These are phyloP conservation scores for Nakazawaea wickerhamii DNA, from an alignment of 805 yeast genomes.

Conservation along the genomic window DNA sequence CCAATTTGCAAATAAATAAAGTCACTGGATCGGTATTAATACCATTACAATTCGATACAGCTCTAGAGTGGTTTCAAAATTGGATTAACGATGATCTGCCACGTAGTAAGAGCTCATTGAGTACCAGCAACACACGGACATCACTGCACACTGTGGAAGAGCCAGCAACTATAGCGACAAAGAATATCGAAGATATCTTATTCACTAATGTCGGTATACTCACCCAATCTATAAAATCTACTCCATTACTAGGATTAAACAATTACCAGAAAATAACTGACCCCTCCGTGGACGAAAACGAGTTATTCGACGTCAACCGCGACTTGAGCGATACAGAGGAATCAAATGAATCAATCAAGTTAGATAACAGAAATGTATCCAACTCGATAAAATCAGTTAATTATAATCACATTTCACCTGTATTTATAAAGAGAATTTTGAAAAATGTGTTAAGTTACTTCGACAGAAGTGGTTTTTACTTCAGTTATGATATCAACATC, in stretches of 20 bases:
- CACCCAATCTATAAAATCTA: constrained; percentile 19
- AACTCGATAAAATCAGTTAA: neutral
- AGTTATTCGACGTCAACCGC: neutral
- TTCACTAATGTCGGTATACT: constrained; percentile 19
- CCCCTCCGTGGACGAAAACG: neutral
- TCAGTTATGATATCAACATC: constrained; percentile 16
- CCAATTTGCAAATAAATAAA: constrained; percentile 10
- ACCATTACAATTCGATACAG: constrained; percentile 15
- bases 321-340: neutral
- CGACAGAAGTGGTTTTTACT: constrained; percentile 20
- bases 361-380: too few relatives aligned
- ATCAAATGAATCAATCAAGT: too few relatives aligned
- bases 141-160: neutral
- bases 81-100: constrained; percentile 4
- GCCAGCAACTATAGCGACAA: too few relatives aligned
- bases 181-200: constrained; percentile 9
- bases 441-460: constrained; percentile 16
- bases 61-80: constrained; percentile 6
- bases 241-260: constrained; percentile 17
- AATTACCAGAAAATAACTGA: constrained; percentile 9
- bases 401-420: constrained; percentile 6
- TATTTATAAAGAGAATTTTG: constrained; percentile 14
- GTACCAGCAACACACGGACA: neutral
- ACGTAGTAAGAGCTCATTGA: neutral
- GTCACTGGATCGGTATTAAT: constrained; percentile 18